Evolutionary conservation across 768 basidiomycete genomes (phyloP), one percentile per base, ranked within the genome.

Genomic region (Lentinula boryana): DNA sequence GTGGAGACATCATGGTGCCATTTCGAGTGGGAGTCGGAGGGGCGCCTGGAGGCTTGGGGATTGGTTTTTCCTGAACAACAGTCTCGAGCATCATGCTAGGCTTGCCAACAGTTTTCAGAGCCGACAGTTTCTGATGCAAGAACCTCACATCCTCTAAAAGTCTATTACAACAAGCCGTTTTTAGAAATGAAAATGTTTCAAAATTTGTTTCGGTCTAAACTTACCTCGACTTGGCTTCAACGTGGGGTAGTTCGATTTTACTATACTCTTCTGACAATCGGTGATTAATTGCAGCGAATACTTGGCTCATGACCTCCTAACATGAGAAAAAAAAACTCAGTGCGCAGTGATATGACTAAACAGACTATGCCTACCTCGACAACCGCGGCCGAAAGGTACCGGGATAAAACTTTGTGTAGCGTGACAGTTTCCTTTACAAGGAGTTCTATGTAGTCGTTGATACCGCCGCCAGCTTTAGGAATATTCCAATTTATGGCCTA

Each of bases 391-490:
- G 91, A 78, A 32, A 98, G 79, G 73, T 97, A 98, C 52, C 95
- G 89, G 50, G 93, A 92, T 46, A 98, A 79, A 55, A 99, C 94
- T 71, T 96, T 98, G 76, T 98, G 93, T 55, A 99, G 79, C 32
- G 93, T 96, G 60, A 91, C 88, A 18, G 95, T 95, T 74, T 99
- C 97, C 74, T 94, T 95, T 67, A 95, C 87, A 44, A 99, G 79
- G 60, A 93, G 76, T 67, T 96, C 89, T 84, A 97, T 95, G 73
- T 98, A 98, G n/a, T 83, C 80, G 68, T 93, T 93, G 60, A 85
- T 80, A 33, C 84, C 84, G n/a, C 81, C 81, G 13, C 76, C 81
- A 56, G 84, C 75, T 65, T 76, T 85, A 33, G 84, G 79, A 38
- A 79, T 76, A 58, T 79, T 85, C 93, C 95, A 98, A 64, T 92